Evolutionary conservation across 2,329 filamentous ascomycete genomes (phyloP).

Genomic region (Aspergillus uvarum): DNA sequence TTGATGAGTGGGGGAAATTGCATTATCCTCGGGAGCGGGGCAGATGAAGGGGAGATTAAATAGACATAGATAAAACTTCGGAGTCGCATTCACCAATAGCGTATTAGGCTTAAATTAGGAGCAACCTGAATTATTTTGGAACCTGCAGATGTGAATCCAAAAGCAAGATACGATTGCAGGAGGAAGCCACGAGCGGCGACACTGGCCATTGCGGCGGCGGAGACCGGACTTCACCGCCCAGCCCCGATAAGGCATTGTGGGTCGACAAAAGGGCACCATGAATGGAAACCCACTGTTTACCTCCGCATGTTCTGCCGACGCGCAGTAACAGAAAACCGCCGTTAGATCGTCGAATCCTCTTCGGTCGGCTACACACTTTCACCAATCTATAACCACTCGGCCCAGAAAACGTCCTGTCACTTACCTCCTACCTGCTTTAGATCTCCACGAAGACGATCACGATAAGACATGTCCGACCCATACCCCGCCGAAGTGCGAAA

Average conservation of each 20-base stretch:
- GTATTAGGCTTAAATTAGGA: not conserved
- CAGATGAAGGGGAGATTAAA: not conserved
- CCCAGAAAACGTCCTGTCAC: too few species aligned
- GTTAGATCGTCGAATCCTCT: not conserved
- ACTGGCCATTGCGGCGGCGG: not conserved
- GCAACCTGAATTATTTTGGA: not conserved
- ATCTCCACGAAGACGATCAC: not conserved
- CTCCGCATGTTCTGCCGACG: constrained; percentile 18
- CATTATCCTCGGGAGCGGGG: not conserved
- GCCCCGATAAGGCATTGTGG: constrained; percentile 8
- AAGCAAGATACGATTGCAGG: not conserved
- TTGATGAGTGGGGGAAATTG: not conserved
- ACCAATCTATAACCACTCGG: constrained; percentile 13
- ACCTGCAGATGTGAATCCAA: not conserved
- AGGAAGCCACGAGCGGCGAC: not conserved
- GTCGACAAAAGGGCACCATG: not conserved
- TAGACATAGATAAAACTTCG: not conserved
- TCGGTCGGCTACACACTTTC: not conserved
- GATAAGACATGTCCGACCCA: constrained; percentile 21
- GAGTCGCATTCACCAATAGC: not conserved
- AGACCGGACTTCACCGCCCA: constrained; percentile 14
- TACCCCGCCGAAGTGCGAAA: constrained; percentile 25
- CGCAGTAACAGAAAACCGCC: not conserved
- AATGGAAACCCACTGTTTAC: constrained; percentile 16
- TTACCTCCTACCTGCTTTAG: not conserved